Percentiles rank a stretch among this genome's conserved stretches.
Conservation (phyloP, 768 basidiomycete species). For the Mycena amicta region DNA sequence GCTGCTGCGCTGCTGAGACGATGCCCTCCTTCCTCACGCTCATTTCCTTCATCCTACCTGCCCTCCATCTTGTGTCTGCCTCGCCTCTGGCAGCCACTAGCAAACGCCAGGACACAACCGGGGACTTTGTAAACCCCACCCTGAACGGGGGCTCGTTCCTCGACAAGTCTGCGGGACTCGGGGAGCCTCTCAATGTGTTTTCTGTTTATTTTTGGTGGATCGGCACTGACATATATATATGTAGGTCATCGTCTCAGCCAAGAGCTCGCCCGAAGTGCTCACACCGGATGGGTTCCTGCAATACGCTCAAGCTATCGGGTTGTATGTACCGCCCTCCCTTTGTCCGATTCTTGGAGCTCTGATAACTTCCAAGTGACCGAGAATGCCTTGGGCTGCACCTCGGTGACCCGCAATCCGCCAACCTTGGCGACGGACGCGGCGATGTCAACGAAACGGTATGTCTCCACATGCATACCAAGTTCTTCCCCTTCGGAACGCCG, state of each 20-base stretch:
- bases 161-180: constrained; percentile 30
- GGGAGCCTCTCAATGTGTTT: constrained; percentile 54
- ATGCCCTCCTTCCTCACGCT: not conserved
- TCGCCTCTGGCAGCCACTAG: not conserved
- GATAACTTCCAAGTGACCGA: no score
- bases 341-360: no score
- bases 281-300: no score
- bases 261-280: no score
- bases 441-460: constrained; percentile 36
- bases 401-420: no score
- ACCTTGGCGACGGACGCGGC: not conserved
- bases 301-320: no score
- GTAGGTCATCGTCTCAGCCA: no score
- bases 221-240: no score
- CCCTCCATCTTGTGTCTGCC: not conserved
- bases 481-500: not conserved
- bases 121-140: constrained; percentile 8
- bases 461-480: not conserved
- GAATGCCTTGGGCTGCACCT: no score
- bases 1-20: not conserved
- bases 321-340: not conserved
- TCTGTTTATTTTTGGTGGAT: no score
- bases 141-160: constrained; percentile 4
- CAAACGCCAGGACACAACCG: not conserved
- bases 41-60: not conserved